phyloP scores from a whole-genome alignment of 768 basidiomycete species.

The Coprinellus aureogranulatus region DNA sequence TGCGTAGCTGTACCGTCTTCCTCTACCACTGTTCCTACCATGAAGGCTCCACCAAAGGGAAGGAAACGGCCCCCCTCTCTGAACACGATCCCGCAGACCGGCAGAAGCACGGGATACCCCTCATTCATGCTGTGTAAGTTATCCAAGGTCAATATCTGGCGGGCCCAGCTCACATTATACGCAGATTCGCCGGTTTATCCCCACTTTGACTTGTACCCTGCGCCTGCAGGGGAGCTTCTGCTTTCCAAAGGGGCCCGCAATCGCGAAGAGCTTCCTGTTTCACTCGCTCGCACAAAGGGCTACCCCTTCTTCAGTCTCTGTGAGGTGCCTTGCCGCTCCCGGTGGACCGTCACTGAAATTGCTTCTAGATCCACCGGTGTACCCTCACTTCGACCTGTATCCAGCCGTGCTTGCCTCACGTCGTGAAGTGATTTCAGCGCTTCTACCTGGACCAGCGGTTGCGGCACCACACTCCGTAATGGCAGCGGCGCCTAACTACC shows the following conservation, averaged over 20 bases:
- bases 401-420: neutral
- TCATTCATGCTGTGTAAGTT: neutral
- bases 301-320: neutral
- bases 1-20: too few relatives aligned
- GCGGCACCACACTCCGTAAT: neutral
- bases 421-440: neutral
- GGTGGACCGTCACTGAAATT: neutral
- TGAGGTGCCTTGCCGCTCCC: neutral
- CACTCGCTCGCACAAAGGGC: neutral
- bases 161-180: neutral
- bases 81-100: neutral
- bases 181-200: neutral
- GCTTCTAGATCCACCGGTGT: conserved; percentile 13
- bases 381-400: conserved; percentile 7
- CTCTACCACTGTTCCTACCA: neutral
- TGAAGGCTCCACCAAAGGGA: neutral
- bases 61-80: neutral
- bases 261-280: neutral
- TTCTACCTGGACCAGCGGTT: neutral
- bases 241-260: neutral
- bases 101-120: neutral
- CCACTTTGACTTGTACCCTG: neutral
- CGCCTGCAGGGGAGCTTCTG: neutral
- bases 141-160: neutral
- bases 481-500: neutral